These are phyloP conservation scores for Lachancea meyersii DNA, from an alignment of 805 yeast species.

Conservation along the genomic window DNA sequence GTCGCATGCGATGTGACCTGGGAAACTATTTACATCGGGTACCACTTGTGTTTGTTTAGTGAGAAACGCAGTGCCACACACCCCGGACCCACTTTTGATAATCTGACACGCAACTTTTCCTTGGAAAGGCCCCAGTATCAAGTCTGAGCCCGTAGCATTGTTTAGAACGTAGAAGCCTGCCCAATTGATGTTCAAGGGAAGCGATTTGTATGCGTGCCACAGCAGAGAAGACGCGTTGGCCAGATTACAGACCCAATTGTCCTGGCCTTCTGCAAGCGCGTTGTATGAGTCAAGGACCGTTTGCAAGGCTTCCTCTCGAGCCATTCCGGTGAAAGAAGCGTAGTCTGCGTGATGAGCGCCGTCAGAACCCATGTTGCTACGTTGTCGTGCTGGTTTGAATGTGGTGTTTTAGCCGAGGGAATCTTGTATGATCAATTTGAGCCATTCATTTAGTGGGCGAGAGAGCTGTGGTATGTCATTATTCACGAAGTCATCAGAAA, in stretches of 20 bases:
- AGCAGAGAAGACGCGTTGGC: slow-evolving; percentile 80
- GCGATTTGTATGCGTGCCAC: slow-evolving; percentile 79
- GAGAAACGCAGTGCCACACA: slow-evolving; percentile 81
- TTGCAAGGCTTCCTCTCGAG: slow-evolving; percentile 51
- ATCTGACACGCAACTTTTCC: slow-evolving; percentile 95
- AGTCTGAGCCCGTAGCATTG: slow-evolving; percentile 30
- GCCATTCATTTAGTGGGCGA: too few species aligned
- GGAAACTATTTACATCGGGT: slow-evolving; percentile 66
- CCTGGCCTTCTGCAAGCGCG: slow-evolving; percentile 56
- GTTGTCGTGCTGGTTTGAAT: too few species aligned
- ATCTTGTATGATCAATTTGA: too few species aligned
- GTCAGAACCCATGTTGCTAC: slow-evolving; percentile 18
- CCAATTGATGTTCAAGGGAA: slow-evolving; percentile 69
- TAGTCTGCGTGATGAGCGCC: slow-evolving; percentile 67
- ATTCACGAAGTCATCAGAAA: too few species aligned
- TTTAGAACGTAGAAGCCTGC: slow-evolving; percentile 77
- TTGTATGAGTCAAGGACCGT: slow-evolving; percentile 53
- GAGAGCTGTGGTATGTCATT: too few species aligned
- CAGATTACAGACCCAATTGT: slow-evolving; percentile 84
- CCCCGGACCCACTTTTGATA: slow-evolving; percentile 76
- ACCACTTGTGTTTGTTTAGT: slow-evolving; percentile 62
- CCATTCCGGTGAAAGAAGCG: slow-evolving; percentile 42
- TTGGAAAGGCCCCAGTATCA: slow-evolving; percentile 87
- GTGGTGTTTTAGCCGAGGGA: too few species aligned
- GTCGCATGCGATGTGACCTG: slow-evolving; percentile 96